Evolutionary conservation across 768 basidiomycete species (phyloP), one percentile per base, ranked within the genome.

Genomic region (Boletus vermiculosoides): DNA sequence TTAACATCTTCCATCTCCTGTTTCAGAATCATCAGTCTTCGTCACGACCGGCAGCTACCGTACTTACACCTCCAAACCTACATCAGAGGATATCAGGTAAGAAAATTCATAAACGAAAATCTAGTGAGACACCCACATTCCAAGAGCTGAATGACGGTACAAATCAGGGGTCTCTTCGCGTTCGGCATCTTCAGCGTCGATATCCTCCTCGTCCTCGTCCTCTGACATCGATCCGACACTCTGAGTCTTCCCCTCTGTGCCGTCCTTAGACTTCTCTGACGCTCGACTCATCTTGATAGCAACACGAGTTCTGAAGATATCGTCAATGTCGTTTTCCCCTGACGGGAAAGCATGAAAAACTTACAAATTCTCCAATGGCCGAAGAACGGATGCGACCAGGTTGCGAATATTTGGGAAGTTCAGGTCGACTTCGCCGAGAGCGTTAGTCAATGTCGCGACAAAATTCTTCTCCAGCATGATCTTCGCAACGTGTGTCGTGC

Each of bases 381-480:
- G 84, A 44, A 99, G 77, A 56, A 99, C 85, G 0, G 91, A 86
- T 16, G 88, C 86, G n/a, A 98, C 88, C 31, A 98, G 77, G 39
- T 82, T 82, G 49, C 90, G 86, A 59, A 97, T 84, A 63, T 94
- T 87, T 2, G 97, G 97, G 73, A 93, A 98, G 68, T 97, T 97
- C 39, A 98, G 82, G 67, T 99, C 97, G 41, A 96, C 85, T 52
- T 99, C 97, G 5, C 90, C 86, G 18, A 98, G 79, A 12, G 94
- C 88, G 42, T 79, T 88, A 0, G 97, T 98, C 36, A 99, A 76
- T 1, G 88, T 86, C 5, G 89, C 82, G 16, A 98, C 97, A 61
- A 92, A 95, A 67, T 92, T 92, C 77, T 98, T 98, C 79, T 99
- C 97, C 50, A 99, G 75, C 97, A 99, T 99, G 60, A 95, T 83